Evolutionary conservation across 2,329 filamentous ascomycete species (phyloP), one percentile per base, ranked within the genome.

Genomic region (Fusarium sp.): DNA sequence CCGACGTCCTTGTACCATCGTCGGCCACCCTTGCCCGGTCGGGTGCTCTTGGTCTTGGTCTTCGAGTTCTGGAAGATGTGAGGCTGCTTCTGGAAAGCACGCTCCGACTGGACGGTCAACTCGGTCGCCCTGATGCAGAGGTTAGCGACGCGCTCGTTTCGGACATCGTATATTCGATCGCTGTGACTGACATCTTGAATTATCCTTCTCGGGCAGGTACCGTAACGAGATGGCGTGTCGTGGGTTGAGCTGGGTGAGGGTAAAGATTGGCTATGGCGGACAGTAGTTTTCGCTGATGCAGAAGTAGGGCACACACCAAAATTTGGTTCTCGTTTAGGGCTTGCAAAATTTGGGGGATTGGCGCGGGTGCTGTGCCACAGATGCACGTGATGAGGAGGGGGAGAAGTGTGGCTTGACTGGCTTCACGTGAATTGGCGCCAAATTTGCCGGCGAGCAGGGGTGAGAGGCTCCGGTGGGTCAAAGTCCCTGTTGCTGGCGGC

Each of bases 11-110:
- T 99, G 85, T 96, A 97, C 93, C 81, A 84, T 93, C 93, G 90
- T 84, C 92, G 91, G 76, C 92, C 92, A 81, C 88, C 91, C 89
- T 96, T 96, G 81, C 93, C 93, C 76, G 90, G 90, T 81, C 89
- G 90, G 82, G 85, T 85, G 80, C 91, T 92, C 83, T 91, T 90
- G 79, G 88, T 83, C 87, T 93, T 92, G 81, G 86, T 85, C 91
- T 99, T 99, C 80, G 90, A 87, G 90, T 98, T 97, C 78, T 91
- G 89, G 92, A 98, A 99, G 88, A 99, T 97, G 85, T 99, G 95
- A 82, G 95, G 95, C 89, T 99, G 94, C 91, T 99, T 99, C 85
- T 98, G 95, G 92, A 91, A 99, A 88, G 95, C 95, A 87, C 95
- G 94, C 91, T 99, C 95, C 81, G 92, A 96, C 90, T 99, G 95